Evolutionary conservation across 2,329 filamentous ascomycete genomes (phyloP).

Genomic region (Ceratocystis lukuohia): DNA sequence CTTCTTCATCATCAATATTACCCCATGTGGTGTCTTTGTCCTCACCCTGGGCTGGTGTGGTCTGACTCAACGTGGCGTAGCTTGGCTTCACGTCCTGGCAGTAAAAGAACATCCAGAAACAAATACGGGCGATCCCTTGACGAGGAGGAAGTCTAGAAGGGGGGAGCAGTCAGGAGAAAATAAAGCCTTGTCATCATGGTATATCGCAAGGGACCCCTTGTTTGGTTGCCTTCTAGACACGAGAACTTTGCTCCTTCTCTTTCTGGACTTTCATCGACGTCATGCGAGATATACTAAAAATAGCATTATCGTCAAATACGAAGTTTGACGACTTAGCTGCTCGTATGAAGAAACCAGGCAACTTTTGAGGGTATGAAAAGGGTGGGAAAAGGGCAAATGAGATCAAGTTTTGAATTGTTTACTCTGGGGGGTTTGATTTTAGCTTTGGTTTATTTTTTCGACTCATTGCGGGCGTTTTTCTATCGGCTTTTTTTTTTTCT

Average conservation of each 20-base stretch:
- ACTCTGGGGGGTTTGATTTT: slow-evolving; percentile 14
- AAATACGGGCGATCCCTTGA: background rate
- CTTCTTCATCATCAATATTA: background rate
- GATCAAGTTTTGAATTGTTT: slow-evolving; percentile 3
- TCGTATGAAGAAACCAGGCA: too few species aligned
- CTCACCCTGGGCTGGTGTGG: background rate
- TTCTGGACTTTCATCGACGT: background rate
- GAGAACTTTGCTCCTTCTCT: background rate
- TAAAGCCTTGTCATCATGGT: background rate
- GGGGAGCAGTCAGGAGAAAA: background rate
- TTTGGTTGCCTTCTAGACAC: background rate
- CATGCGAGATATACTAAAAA: background rate
- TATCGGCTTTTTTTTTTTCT: background rate
- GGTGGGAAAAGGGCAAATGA: background rate
- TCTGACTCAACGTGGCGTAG: background rate
- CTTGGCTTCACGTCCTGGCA: too few species aligned
- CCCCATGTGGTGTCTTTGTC: background rate
- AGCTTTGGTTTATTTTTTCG: slow-evolving; percentile 13
- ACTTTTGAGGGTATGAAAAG: background rate
- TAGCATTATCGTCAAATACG: background rate
- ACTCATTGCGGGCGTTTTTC: slow-evolving; percentile 10
- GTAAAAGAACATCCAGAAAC: background rate
- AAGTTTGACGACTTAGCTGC: background rate
- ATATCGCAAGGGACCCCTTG: background rate
- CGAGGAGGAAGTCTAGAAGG: background rate